These are phyloP conservation scores for Aureobasidium pullulans DNA, from an alignment of 2,329 filamentous ascomycete species.

Conservation along the genomic window DNA sequence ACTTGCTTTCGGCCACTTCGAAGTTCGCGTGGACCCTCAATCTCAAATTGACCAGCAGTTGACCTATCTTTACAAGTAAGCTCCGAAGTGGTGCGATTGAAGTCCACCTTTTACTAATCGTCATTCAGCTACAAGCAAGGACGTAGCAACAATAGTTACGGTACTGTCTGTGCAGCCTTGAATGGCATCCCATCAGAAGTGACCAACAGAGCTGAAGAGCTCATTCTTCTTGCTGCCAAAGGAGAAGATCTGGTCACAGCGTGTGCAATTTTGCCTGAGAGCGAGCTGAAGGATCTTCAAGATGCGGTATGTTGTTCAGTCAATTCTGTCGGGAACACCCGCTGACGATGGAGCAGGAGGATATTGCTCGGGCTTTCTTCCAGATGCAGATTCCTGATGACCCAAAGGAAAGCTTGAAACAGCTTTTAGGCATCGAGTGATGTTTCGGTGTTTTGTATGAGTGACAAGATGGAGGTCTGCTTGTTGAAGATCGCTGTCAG, in stretches of 20 bases:
- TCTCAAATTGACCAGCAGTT: constrained; percentile 54
- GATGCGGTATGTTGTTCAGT: constrained; percentile 46
- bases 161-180: constrained; percentile 73
- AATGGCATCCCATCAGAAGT: constrained; percentile 72
- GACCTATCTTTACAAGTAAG: constrained; percentile 63
- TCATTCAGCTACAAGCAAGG: constrained; percentile 38
- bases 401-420: background rate
- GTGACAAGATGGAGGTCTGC: background rate
- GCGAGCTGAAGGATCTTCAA: constrained; percentile 60
- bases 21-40: constrained; percentile 53
- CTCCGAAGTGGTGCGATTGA: constrained; percentile 18
- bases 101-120: background rate
- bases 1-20: constrained; percentile 63
- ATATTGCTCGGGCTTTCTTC: background rate
- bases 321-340: background rate
- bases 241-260: constrained; percentile 70
- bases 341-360: background rate
- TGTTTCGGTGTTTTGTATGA: background rate
- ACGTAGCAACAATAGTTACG: constrained; percentile 73
- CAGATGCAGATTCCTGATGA: background rate
- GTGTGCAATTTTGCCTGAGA: constrained; percentile 59
- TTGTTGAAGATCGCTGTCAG: background rate
- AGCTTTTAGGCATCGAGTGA: background rate
- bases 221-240: constrained; percentile 59
- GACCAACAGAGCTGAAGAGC: constrained; percentile 65